Conservation (phyloP, 352 stramenopile species). For the Phytophthora macrochlamydospora region DNA sequence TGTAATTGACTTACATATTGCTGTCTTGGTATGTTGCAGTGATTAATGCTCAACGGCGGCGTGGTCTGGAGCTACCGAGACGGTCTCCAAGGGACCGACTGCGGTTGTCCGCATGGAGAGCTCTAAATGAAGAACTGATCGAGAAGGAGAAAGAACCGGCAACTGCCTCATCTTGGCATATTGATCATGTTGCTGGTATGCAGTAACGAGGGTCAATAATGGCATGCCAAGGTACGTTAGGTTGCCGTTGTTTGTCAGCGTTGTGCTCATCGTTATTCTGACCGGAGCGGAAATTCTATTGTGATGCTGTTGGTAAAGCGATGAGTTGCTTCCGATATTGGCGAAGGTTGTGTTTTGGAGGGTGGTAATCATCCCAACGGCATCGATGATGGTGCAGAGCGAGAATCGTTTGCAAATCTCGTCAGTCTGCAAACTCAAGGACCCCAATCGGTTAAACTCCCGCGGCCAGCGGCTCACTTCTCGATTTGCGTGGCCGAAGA, state of each 20-base stretch:
- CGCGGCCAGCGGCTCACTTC: background rate
- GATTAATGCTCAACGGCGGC: conserved; percentile 13
- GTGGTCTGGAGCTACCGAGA: conserved; percentile 19
- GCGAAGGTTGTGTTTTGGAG: no score
- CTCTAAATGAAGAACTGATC: conserved; percentile 38
- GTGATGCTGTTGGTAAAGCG: no score
- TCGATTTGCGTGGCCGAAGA: background rate
- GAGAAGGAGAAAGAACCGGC: conserved; percentile 32
- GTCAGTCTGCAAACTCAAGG: background rate
- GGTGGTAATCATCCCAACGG: no score
- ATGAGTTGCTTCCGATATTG: no score
- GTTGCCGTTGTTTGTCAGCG: background rate
- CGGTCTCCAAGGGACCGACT: conserved; percentile 25
- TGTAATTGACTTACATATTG: background rate
- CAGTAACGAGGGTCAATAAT: conserved; percentile 1
- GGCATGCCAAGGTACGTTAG: background rate
- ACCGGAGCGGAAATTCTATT: no score
- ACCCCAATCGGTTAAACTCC: background rate
- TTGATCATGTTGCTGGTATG: conserved; percentile 16
- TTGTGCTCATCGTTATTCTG: background rate
- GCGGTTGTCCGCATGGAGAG: conserved; percentile 38
- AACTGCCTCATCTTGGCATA: conserved; percentile 12
- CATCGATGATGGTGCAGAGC: no score
- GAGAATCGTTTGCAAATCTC: background rate
- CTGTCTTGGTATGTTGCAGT: conserved; percentile 9